Base-by-base conservation (phyloP, 2,329 filamentous ascomycete genomes). In the Biscogniauxia mediterranea region DNA sequence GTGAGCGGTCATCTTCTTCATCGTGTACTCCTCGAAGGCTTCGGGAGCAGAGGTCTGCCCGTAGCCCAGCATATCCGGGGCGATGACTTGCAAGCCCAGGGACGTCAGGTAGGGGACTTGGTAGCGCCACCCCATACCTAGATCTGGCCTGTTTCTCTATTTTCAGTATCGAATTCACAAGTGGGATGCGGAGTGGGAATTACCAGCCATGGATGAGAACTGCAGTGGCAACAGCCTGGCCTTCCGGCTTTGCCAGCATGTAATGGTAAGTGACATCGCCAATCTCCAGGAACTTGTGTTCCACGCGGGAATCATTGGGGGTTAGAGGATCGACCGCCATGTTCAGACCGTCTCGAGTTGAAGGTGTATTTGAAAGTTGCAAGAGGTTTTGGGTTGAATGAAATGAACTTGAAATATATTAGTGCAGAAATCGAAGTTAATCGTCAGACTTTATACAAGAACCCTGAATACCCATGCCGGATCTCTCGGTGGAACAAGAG, bases 1-100 rank as follows among this genome's bases (percentile, higher is more conserved):
- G 71, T 97, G 92, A 58, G 88, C 85, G 19, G 89, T 83, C 61
- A 90, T 85, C 65, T 83, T 85, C 79, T 92, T 95, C 73, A 87
- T 80, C 25, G 85, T 85, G 78, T 94, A 97, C 59, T 85, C 79
- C 55, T 77, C 76, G 3, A 87, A 75, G 1, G 83, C 80, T 50
- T 85, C 80, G 0, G 90, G 90, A 0, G 90, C 87, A 61, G 82
- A 89, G 26, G 91, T 95, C 61, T 86, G 84, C 23, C 90, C 91
- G 74, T 95, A 98, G 65, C 94, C 94, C 69, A 96, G 84, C 81
- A 93, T 89, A 76, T 97, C 92, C 0, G 92, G 90, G 11, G 87
- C 91, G 23, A 98, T 86, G 58, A 97, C 92, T 59, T 90, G 86
- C 66, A 94, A 85, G 21, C 89, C 89, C 60, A 92, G 80, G 6